Base-by-base conservation (phyloP, 148 eudicot genomes). In the Bassia scoparia region DNA sequence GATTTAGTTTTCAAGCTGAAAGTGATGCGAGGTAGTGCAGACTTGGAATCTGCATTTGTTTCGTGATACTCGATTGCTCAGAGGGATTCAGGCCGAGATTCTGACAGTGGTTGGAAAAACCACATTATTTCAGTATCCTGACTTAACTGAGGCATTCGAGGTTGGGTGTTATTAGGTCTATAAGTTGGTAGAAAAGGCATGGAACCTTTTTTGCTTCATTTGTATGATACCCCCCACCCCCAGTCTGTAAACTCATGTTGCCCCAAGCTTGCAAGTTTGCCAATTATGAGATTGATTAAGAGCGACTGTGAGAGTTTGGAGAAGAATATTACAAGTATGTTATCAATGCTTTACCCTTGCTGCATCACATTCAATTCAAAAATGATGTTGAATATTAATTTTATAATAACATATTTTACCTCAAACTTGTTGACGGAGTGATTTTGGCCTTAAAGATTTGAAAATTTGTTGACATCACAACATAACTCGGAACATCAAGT, bases 101-200 rank as follows among this genome's bases (percentile, higher is more conserved):
- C 81, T 95, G 82, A 82, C 83, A 24, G 59, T 93, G 98, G 98
- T 83, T 90, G 59, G 86, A 74, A 43, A 76, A 77, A 80, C 68
- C 84, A 69, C 81, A 87, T 67, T 74, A n/a, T n/a, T 90, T 27
- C 81, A 82, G 33, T 95, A 91, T 80, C 98, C 98, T 12, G 98
- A 95, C 72, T 81, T 93, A 34, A 90, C 97, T 0, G 97, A 90
- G 85, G 98, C 92, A 44, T 91, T 90, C 77, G 92, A 89, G 79
- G 92, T 89, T 16, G 91, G 97, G 97, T 94, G 97, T 80, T 91
- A 91, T n/a, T 63, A 83, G 97, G 77, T 88, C 98, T 60, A 94
- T n/a, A 94, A 81, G 87, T 87, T 81, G 93, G 96, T 21, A 88
- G 85, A 76, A 84, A 86, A 78, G 87, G 98, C 83, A 73, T 94